A percentile compares a stretch with the other conserved stretches of the same genome.
Conservation (phyloP, 257 asterid genomes). For the Capsicum chinense region DNA sequence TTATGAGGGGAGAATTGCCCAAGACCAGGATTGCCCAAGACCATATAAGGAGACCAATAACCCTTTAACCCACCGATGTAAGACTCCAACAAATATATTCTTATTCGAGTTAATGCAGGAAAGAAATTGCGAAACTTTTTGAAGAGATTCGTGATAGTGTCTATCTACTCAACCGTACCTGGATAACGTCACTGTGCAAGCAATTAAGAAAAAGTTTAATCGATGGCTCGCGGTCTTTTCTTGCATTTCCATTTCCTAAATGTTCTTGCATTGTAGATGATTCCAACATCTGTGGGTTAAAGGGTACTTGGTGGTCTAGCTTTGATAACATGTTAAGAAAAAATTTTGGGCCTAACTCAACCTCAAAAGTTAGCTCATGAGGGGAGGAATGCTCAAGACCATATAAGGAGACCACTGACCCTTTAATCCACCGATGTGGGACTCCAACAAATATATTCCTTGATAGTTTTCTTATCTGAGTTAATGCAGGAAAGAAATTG, state of each 20-base stretch:
- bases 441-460: background rate
- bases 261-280: constrained; percentile 62
- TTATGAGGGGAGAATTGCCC: too few relatives aligned
- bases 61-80: too few relatives aligned
- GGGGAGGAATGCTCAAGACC: too few relatives aligned
- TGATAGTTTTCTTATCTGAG: constrained; percentile 21
- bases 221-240: constrained; percentile 63
- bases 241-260: constrained; percentile 84
- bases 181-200: constrained; percentile 67
- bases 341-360: too few relatives aligned
- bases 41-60: too few relatives aligned
- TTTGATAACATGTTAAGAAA: too few relatives aligned
- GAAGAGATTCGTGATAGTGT: constrained; percentile 72
- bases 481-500: constrained; percentile 58
- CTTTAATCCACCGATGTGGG: too few relatives aligned
- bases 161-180: constrained; percentile 81
- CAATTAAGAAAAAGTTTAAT: constrained; percentile 61
- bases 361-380: too few relatives aligned
- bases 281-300: constrained; percentile 1
- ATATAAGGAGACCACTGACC: too few relatives aligned
- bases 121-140: constrained; percentile 55
- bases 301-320: too few relatives aligned
- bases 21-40: too few relatives aligned
- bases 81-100: too few relatives aligned
- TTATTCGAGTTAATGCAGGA: constrained; percentile 49